Evolutionary conservation across 805 yeast genomes (phyloP).

Genomic region (Barnettozyma wickerhamii): DNA sequence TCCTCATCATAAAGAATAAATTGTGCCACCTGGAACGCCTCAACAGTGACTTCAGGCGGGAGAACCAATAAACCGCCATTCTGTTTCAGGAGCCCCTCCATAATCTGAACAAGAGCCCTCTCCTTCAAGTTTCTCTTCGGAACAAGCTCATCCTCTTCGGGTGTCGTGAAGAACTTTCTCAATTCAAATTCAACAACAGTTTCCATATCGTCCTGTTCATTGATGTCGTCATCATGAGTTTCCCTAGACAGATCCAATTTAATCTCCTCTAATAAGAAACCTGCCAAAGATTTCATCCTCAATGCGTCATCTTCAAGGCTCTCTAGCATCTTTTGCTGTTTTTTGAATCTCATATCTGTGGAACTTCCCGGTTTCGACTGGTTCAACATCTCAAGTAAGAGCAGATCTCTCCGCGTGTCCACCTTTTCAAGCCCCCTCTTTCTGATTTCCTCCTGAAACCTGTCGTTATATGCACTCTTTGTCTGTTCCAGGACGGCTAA

Average conservation of each 20-base stretch:
- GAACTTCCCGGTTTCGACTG: slow-evolving; percentile 17
- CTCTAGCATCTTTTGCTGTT: slow-evolving; percentile 10
- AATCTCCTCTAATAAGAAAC: slow-evolving; percentile 17
- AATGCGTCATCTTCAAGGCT: slow-evolving; percentile 8
- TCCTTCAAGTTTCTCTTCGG: slow-evolving; percentile 18
- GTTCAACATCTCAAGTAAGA: slow-evolving; percentile 19
- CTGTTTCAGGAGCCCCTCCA: slow-evolving; percentile 11
- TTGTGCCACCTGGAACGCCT: slow-evolving; percentile 39
- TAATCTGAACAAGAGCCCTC: slow-evolving; percentile 11
- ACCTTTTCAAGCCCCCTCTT: slow-evolving; percentile 7
- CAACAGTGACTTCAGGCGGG: slow-evolving; percentile 29
- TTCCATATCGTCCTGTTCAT: slow-evolving; percentile 9
- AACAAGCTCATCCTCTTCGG: slow-evolving; percentile 11
- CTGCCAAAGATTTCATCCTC: slow-evolving; percentile 10
- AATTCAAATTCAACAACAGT: slow-evolving; percentile 17
- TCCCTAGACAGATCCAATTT: slow-evolving; percentile 12
- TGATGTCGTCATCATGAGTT: neutral
- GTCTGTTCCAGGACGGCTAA: neutral
- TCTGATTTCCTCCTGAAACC: neutral
- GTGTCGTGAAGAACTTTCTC: slow-evolving; percentile 5
- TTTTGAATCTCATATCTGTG: slow-evolving; percentile 18
- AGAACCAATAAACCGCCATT: slow-evolving; percentile 13
- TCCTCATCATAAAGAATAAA: slow-evolving; percentile 30
- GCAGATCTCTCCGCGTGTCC: slow-evolving; percentile 10
- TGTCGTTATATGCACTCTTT: neutral